Percentiles rank a stretch among this genome's conserved stretches.
Evolutionary conservation across 495 filamentous ascomycete genomes (phyloP).

Genomic region (Penicillium paxilli): DNA sequence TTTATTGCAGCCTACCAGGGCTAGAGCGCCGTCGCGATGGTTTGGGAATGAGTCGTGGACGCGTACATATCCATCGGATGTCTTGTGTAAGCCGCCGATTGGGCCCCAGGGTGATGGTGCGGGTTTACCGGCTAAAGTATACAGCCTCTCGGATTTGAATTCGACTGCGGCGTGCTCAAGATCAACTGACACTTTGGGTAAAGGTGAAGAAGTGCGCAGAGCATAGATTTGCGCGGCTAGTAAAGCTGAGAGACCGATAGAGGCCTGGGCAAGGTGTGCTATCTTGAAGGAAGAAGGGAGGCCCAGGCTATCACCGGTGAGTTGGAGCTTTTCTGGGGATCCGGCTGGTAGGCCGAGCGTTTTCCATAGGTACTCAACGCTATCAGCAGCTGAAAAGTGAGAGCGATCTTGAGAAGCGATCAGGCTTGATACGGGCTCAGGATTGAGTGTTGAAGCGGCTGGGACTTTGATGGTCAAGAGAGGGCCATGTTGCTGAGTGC

Average conservation of each 20-base stretch:
- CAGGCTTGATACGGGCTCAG: too few species aligned
- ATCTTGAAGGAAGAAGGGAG: conserved; percentile 46
- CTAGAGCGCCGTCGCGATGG: too few species aligned
- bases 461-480: too few species aligned
- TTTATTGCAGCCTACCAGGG: too few species aligned
- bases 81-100: conserved; percentile 43
- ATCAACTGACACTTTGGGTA: conserved; percentile 32
- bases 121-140: conserved; percentile 30
- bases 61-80: not conserved
- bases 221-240: conserved; percentile 38
- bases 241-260: conserved; percentile 43
- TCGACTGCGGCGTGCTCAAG: conserved; percentile 40
- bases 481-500: too few species aligned
- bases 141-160: conserved; percentile 45
- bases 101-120: conserved; percentile 28
- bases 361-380: too few species aligned
- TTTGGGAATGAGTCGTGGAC: conserved; percentile 1
- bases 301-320: conserved; percentile 5
- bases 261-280: conserved; percentile 42
- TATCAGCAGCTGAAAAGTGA: too few species aligned
- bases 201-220: conserved; percentile 11
- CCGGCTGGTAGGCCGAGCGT: too few species aligned
- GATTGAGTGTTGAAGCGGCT: too few species aligned
- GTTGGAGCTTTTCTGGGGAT: too few species aligned
- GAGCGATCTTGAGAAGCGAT: too few species aligned